Conservation (phyloP, 441 rosid species). For the Macaranga tanarius region DNA sequence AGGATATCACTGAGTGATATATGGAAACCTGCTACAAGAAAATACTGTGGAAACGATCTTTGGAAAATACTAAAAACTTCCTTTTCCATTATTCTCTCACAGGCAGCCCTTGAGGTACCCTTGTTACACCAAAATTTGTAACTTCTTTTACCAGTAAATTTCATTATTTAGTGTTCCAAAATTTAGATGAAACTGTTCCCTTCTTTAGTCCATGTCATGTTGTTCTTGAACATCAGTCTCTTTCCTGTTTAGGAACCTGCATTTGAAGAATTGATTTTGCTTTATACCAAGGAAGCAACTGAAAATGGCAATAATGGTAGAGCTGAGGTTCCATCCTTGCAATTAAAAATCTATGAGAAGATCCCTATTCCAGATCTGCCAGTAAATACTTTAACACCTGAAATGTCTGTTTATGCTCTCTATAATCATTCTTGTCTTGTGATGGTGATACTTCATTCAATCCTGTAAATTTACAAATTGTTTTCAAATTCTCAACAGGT, state of each 20-base stretch:
- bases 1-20: constrained; percentile 91
- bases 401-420: constrained; percentile 37
- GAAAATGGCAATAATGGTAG: constrained; percentile 43
- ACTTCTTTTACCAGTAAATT: constrained; percentile 13
- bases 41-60: constrained; percentile 59
- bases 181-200: not conserved
- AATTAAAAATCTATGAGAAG: constrained; percentile 75
- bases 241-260: constrained; percentile 80
- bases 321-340: constrained; percentile 61
- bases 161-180: not conserved
- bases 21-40: constrained; percentile 88
- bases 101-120: constrained; percentile 79
- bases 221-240: constrained; percentile 23
- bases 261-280: constrained; percentile 82
- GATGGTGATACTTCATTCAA: constrained; percentile 14
- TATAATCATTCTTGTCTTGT: constrained; percentile 16
- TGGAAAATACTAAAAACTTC: constrained; percentile 84
- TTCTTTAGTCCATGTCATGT: not conserved
- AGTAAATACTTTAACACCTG: constrained; percentile 49
- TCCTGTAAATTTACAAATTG: constrained; percentile 27
- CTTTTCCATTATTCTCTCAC: constrained; percentile 79
- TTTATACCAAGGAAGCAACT: constrained; percentile 60
- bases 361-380: constrained; percentile 95
- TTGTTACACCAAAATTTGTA: constrained; percentile 10
- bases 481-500: constrained; percentile 51